Evolutionary conservation across 2,329 filamentous ascomycete species (phyloP).

Genomic region (Colletotrichum falcatum): DNA sequence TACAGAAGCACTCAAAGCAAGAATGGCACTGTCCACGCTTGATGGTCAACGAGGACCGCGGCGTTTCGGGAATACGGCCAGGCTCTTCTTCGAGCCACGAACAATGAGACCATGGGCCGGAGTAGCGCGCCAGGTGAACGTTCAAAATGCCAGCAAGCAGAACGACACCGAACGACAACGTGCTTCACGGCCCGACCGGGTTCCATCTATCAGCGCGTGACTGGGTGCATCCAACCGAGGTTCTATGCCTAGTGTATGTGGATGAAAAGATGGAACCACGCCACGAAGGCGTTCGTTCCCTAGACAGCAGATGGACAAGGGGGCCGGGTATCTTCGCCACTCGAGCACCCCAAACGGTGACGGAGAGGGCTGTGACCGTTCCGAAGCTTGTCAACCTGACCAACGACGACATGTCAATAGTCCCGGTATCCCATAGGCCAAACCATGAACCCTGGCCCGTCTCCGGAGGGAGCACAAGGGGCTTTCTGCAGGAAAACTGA

Average conservation of each 20-base stretch:
- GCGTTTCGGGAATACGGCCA: neutral
- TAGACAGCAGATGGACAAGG: constrained; percentile 1
- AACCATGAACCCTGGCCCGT: neutral
- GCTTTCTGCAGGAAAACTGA: no score
- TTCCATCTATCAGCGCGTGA: neutral
- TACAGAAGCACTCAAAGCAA: neutral
- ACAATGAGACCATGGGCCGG: neutral
- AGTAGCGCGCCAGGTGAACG: neutral
- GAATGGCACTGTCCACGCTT: neutral
- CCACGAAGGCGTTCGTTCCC: constrained; percentile 15
- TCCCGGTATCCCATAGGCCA: neutral
- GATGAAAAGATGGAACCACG: constrained; percentile 8
- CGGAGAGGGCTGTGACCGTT: neutral
- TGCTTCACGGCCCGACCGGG: neutral
- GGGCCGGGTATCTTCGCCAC: neutral
- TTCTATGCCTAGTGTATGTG: no score
- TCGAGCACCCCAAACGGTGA: constrained; percentile 6
- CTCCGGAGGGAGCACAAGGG: neutral
- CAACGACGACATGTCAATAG: neutral
- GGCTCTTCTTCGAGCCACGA: neutral
- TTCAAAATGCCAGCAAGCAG: neutral
- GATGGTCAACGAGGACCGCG: neutral
- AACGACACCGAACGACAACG: neutral
- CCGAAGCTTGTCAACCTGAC: constrained; percentile 7
- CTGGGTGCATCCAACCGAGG: constrained; percentile 12